Conservation (phyloP, 495 filamentous ascomycete genomes). For the Tuber melanosporum region DNA sequence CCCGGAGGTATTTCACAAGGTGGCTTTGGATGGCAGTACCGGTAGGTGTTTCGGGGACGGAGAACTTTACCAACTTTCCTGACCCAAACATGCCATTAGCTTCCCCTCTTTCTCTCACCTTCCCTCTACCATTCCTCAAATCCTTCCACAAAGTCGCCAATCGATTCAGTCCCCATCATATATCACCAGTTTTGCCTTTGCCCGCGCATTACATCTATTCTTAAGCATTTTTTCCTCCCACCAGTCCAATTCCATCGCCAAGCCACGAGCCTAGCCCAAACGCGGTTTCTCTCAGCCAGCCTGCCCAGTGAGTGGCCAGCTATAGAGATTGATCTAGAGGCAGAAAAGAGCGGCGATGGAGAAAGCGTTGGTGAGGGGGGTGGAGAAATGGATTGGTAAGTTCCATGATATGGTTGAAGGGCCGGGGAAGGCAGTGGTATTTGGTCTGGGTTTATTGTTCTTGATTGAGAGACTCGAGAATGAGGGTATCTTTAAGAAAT, state of each 20-base stretch:
- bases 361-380: slow-evolving; percentile 39
- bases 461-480: slow-evolving; percentile 27
- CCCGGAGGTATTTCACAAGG: background rate
- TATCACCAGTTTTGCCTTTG: background rate
- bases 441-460: slow-evolving; percentile 7
- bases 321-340: slow-evolving; percentile 22
- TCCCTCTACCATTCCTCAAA: background rate
- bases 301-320: slow-evolving; percentile 13
- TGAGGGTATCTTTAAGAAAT: slow-evolving; percentile 22
- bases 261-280: background rate
- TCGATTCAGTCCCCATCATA: background rate
- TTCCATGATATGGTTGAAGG: slow-evolving; percentile 87
- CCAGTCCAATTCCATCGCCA: background rate
- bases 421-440: slow-evolving; percentile 63
- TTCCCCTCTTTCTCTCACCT: background rate
- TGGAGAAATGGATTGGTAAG: slow-evolving; percentile 89
- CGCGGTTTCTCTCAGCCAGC: background rate
- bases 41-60: background rate
- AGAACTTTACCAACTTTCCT: background rate
- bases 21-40: background rate
- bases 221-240: background rate
- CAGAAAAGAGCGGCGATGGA: slow-evolving; percentile 34
- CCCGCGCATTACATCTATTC: background rate
- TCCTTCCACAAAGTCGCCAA: background rate
- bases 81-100: background rate